Conservation (phyloP, 371 early-diverging fungal species). For the Mucor mucedo region DNA sequence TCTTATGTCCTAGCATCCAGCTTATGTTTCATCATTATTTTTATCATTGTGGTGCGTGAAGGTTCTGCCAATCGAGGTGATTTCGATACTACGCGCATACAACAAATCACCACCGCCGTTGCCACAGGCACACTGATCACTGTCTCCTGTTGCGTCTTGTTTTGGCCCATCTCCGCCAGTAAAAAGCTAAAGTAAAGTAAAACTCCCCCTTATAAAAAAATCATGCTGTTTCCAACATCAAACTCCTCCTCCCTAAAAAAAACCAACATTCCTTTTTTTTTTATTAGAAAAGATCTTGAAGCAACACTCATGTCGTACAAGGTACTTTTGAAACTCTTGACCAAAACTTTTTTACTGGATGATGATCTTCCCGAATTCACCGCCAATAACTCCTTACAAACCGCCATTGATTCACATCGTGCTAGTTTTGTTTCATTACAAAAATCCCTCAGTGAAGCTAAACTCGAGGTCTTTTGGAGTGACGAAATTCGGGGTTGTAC, state of each 20-base stretch:
- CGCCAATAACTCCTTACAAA: conserved; percentile 54
- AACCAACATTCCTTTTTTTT: neutral
- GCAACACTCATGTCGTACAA: conserved; percentile 62
- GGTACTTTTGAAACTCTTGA: conserved; percentile 59
- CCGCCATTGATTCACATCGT: conserved; percentile 66
- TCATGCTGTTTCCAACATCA: no score
- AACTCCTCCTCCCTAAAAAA: no score
- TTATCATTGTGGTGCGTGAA: conserved; percentile 56
- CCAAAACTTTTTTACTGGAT: conserved; percentile 72
- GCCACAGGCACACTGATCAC: conserved; percentile 60
- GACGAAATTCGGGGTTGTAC: conserved; percentile 51
- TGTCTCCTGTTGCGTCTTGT: conserved; percentile 53
- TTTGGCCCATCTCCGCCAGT: conserved; percentile 68
- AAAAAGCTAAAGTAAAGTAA: conserved; percentile 56
- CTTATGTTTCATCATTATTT: conserved; percentile 64
- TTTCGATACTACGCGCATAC: conserved; percentile 54
- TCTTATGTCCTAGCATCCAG: conserved; percentile 56
- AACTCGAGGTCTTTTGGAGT: conserved; percentile 64
- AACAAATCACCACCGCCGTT: conserved; percentile 58
- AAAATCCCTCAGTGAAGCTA: conserved; percentile 63
- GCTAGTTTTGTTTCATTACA: conserved; percentile 65
- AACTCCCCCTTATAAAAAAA: no score
- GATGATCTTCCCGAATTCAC: conserved; percentile 58
- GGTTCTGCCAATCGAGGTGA: conserved; percentile 57
- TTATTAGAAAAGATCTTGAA: conserved; percentile 56